Evolutionary conservation across 495 filamentous ascomycete species (phyloP).

Genomic region (Penicillium taxi): DNA sequence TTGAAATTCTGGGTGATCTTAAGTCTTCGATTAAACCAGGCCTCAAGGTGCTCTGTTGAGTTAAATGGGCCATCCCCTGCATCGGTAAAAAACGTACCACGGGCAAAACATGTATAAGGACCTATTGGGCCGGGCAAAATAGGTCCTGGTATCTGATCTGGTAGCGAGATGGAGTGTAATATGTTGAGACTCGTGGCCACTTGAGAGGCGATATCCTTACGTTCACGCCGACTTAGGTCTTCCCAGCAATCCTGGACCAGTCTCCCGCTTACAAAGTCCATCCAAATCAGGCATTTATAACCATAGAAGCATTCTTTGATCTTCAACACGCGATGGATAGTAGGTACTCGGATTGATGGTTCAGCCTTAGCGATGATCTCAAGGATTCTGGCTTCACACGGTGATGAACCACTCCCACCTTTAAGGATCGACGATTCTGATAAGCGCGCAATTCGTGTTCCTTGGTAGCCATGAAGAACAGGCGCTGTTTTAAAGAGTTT

Average conservation of each 20-base stretch:
- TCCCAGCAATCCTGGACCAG: neutral
- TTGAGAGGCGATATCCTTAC: neutral
- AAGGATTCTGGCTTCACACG: neutral
- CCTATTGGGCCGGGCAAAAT: conserved; percentile 24
- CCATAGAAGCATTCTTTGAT: neutral
- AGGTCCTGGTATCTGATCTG: too few species aligned
- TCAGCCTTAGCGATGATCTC: neutral
- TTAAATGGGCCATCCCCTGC: conserved; percentile 25
- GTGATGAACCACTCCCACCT: neutral
- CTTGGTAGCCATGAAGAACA: neutral
- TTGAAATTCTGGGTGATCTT: conserved; percentile 16
- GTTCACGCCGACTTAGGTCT: neutral
- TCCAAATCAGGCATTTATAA: neutral
- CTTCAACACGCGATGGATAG: neutral
- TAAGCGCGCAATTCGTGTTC: neutral
- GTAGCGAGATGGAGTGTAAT: neutral
- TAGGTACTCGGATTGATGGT: neutral
- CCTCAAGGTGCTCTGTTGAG: conserved; percentile 18
- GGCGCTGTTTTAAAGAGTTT: neutral
- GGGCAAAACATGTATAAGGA: conserved; percentile 15
- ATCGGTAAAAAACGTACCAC: conserved; percentile 22
- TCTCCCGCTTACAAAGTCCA: neutral
- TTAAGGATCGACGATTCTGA: neutral
- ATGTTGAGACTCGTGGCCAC: neutral
- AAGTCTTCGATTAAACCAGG: conserved; percentile 27